Conservation (phyloP, 2,329 filamentous ascomycete species). For the Sporothrix mexicana region DNA sequence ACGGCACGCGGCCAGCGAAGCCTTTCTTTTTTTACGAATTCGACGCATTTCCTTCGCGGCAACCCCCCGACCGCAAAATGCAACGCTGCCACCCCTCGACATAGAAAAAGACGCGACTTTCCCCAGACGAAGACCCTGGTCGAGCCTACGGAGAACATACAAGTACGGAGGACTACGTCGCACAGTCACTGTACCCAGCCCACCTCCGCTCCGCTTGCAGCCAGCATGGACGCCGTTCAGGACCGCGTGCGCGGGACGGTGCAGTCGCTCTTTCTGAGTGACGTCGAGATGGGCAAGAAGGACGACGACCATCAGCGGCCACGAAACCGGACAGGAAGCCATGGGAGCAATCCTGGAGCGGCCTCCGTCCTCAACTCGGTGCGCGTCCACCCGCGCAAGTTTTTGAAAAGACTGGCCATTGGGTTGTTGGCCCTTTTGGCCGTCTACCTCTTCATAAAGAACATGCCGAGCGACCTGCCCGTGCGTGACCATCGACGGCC, state of each 20-base stretch:
- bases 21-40: background rate
- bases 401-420: slow-evolving; percentile 58
- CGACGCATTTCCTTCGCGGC: background rate
- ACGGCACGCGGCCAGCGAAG: background rate
- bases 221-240: slow-evolving; percentile 30
- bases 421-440: slow-evolving; percentile 54
- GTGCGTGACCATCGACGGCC: slow-evolving; percentile 49
- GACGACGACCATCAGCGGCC: slow-evolving; percentile 57
- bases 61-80: slow-evolving; percentile 1
- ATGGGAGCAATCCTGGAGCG: slow-evolving; percentile 27
- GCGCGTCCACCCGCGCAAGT: slow-evolving; percentile 57
- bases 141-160: no score
- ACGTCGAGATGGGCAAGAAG: slow-evolving; percentile 65
- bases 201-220: no score
- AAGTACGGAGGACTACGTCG: no score
- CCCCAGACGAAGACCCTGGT: background rate
- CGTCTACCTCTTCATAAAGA: slow-evolving; percentile 68
- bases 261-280: slow-evolving; percentile 55
- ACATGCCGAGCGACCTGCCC: slow-evolving; percentile 60
- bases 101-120: slow-evolving; percentile 15
- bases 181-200: no score
- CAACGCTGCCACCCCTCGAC: slow-evolving; percentile 3
- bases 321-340: slow-evolving; percentile 33
- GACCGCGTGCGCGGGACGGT: slow-evolving; percentile 45
- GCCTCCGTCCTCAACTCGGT: slow-evolving; percentile 49